These are phyloP conservation scores for Phytophthora sp. DNA, from an alignment of 352 stramenopile species.

Conservation along the genomic window DNA sequence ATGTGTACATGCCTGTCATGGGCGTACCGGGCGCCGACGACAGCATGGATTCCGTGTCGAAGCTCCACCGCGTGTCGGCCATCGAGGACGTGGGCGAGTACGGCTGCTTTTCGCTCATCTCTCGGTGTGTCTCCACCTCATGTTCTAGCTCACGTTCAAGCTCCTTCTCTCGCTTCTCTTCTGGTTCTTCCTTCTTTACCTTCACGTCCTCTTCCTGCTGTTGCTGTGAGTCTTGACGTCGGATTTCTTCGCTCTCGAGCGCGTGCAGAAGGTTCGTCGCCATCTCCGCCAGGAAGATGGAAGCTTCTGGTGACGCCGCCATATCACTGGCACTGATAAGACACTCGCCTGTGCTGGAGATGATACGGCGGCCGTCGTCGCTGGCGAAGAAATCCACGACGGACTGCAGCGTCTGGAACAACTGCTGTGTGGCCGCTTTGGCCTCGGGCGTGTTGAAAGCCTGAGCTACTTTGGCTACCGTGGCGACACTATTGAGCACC, in stretches of 20 bases:
- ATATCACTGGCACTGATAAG: conserved; percentile 58
- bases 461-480: conserved; percentile 66
- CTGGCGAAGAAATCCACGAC: conserved; percentile 81
- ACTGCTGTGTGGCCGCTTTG: conserved; percentile 64
- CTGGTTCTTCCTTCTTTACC: conserved; percentile 11
- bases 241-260: conserved; percentile 59
- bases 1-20: conserved; percentile 29
- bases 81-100: conserved; percentile 50
- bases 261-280: conserved; percentile 78
- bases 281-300: conserved; percentile 78
- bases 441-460: conserved; percentile 77
- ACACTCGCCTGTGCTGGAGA: conserved; percentile 61
- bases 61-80: conserved; percentile 53
- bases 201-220: conserved; percentile 13
- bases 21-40: conserved; percentile 44
- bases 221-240: conserved; percentile 28
- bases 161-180: conserved; percentile 29
- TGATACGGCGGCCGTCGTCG: conserved; percentile 55
- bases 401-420: conserved; percentile 70
- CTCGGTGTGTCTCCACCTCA: conserved; percentile 10
- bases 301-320: conserved; percentile 67
- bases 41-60: conserved; percentile 62
- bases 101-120: conserved; percentile 36
- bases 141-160: background rate
- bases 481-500: conserved; percentile 68